Evolutionary conservation across 2,329 filamentous ascomycete genomes (phyloP).

Genomic region (Dactylonectria estremocensis): DNA sequence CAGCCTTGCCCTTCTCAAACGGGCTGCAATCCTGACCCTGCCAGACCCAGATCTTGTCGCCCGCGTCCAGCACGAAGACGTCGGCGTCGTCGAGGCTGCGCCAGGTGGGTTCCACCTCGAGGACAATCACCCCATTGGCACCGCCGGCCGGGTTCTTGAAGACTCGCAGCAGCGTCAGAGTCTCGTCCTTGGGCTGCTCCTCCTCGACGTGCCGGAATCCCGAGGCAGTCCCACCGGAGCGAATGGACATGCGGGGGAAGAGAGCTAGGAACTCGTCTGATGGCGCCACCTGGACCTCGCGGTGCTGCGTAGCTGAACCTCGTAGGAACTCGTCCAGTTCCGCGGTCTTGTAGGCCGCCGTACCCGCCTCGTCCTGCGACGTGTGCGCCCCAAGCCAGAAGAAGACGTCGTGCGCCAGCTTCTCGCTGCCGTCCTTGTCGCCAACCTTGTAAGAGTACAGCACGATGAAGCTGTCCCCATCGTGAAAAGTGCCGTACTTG

Average conservation of each 20-base stretch:
- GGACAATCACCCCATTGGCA: constrained; percentile 68
- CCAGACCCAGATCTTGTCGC: constrained; percentile 79
- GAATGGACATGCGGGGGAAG: constrained; percentile 73
- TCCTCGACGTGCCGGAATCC: constrained; percentile 76
- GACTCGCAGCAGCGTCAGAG: constrained; percentile 71
- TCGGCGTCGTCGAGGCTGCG: constrained; percentile 75
- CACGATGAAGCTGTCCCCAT: constrained; percentile 79
- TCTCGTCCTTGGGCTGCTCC: constrained; percentile 56
- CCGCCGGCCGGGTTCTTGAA: constrained; percentile 71
- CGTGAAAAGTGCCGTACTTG: constrained; percentile 73
- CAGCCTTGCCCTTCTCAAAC: constrained; percentile 79
- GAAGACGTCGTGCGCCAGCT: constrained; percentile 75
- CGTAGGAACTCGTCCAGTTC: constrained; percentile 78
- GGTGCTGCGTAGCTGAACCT: constrained; percentile 74
- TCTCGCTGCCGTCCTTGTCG: constrained; percentile 58
- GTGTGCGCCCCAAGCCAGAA: constrained; percentile 79
- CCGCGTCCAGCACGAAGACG: constrained; percentile 76
- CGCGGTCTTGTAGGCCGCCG: constrained; percentile 79
- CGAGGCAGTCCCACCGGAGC: constrained; percentile 72
- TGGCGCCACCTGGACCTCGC: constrained; percentile 72
- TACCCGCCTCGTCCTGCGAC: constrained; percentile 78
- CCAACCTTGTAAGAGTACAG: constrained; percentile 72
- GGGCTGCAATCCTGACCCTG: constrained; percentile 76
- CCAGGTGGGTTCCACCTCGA: constrained; percentile 75
- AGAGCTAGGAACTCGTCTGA: constrained; percentile 73